phyloP scores from a whole-genome alignment of 23 red algal species.

The Pyropia yezoensis region DNA sequence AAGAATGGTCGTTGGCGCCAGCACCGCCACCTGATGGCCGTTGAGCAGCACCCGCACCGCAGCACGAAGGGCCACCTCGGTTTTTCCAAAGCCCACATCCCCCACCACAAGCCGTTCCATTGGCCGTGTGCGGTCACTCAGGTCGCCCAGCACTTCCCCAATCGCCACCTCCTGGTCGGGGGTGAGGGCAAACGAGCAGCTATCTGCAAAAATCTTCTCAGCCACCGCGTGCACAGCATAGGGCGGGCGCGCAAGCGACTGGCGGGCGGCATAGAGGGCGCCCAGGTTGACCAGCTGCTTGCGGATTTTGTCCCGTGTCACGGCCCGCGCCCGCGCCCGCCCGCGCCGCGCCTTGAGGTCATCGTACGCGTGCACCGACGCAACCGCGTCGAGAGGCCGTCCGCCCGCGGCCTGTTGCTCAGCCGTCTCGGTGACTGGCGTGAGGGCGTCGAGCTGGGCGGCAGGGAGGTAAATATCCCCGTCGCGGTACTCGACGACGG shows the following conservation, averaged over 20 bases:
- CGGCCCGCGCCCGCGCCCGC: slow-evolving; percentile 15
- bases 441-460: slow-evolving; percentile 29
- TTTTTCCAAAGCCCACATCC: slow-evolving; percentile 98
- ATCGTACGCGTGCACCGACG: not conserved
- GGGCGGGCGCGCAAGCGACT: slow-evolving; percentile 15
- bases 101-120: slow-evolving; percentile 96
- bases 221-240: slow-evolving; percentile 34
- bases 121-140: slow-evolving; percentile 47
- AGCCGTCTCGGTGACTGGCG: slow-evolving; percentile 6
- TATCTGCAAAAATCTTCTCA: slow-evolving; percentile 20
- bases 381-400: slow-evolving; percentile 21
- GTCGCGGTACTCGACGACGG: slow-evolving; percentile 50
- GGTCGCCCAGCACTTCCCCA: slow-evolving; percentile 50
- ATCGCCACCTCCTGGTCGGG: slow-evolving; percentile 55
- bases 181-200: slow-evolving; percentile 52
- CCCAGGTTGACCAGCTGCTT: slow-evolving; percentile 62
- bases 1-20: slow-evolving; percentile 89
- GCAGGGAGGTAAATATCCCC: slow-evolving; percentile 49
- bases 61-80: slow-evolving; percentile 90
- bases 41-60: slow-evolving; percentile 51
- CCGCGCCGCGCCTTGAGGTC: slow-evolving; percentile 5
- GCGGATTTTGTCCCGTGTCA: slow-evolving; percentile 40
- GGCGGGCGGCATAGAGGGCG: slow-evolving; percentile 54
- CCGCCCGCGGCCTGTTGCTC: slow-evolving; percentile 4
- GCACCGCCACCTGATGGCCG: slow-evolving; percentile 67